A percentile compares a stretch with the other conserved stretches of the same genome.
Evolutionary conservation across 2,329 filamentous ascomycete genomes (phyloP).

Genomic region (Cladosporium sphaerospermum): DNA sequence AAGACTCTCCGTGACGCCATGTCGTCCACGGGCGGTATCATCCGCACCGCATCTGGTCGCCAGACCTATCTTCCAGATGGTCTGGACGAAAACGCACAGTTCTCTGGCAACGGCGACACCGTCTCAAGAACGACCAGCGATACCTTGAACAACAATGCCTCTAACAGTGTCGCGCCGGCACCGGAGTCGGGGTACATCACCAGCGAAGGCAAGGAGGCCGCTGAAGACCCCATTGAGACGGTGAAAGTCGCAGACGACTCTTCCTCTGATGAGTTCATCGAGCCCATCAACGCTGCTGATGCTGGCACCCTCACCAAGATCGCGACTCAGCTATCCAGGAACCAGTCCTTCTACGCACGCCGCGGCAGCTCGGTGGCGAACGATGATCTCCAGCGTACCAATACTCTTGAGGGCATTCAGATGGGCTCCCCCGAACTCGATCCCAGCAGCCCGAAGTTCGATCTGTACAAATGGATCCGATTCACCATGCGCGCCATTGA

Average conservation of each 20-base stretch:
- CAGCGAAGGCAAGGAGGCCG: slow-evolving; percentile 22
- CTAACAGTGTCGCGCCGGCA: not conserved
- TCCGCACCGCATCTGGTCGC: slow-evolving; percentile 16
- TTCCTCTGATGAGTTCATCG: slow-evolving; percentile 13
- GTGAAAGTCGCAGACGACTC: not conserved
- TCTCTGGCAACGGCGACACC: slow-evolving; percentile 5
- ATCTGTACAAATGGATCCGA: slow-evolving; percentile 48
- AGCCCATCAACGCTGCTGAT: slow-evolving; percentile 17
- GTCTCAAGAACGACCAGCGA: slow-evolving; percentile 8
- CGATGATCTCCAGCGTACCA: slow-evolving; percentile 19
- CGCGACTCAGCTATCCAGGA: slow-evolving; percentile 15
- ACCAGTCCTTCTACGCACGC: slow-evolving; percentile 17
- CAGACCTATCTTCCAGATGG: slow-evolving; percentile 17
- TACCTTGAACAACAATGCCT: slow-evolving; percentile 10
- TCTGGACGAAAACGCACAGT: not conserved
- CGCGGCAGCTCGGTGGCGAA: slow-evolving; percentile 12
- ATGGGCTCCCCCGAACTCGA: slow-evolving; percentile 47
- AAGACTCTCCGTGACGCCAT: not conserved
- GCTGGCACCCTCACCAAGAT: slow-evolving; percentile 17
- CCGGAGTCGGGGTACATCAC: slow-evolving; percentile 18
- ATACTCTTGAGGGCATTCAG: slow-evolving; percentile 33
- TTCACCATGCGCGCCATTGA: slow-evolving; percentile 47
- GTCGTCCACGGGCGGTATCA: slow-evolving; percentile 14
- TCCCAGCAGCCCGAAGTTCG: slow-evolving; percentile 46
- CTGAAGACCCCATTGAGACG: slow-evolving; percentile 18